A percentile compares a stretch with the other conserved stretches of the same genome.
phyloP scores from a whole-genome alignment of 495 filamentous ascomycete species.

The Penicillium nucicola region DNA sequence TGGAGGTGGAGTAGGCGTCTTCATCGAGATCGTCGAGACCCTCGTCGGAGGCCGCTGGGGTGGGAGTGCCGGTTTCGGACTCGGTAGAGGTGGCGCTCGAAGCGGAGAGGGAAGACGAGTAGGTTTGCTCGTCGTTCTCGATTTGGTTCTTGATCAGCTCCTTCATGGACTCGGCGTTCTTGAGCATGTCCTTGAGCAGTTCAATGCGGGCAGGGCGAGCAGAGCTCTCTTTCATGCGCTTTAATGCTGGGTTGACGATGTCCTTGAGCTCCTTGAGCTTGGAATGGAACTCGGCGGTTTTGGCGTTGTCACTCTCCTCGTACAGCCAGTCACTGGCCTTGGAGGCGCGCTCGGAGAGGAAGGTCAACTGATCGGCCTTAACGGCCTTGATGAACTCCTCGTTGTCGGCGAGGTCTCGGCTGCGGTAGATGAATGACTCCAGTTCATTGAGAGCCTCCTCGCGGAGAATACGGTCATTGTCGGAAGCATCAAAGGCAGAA shows the following conservation, averaged over 20 bases:
- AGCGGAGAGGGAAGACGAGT: slow-evolving; percentile 33
- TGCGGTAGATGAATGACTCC: slow-evolving; percentile 89
- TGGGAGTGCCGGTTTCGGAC: slow-evolving; percentile 21
- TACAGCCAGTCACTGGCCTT: slow-evolving; percentile 88
- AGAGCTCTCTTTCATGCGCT: slow-evolving; percentile 63
- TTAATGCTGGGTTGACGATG: slow-evolving; percentile 65
- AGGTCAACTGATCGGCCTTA: slow-evolving; percentile 57
- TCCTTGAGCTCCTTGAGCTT: slow-evolving; percentile 69
- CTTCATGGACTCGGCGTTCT: slow-evolving; percentile 48
- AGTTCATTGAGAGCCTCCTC: slow-evolving; percentile 91
- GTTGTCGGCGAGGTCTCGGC: slow-evolving; percentile 75
- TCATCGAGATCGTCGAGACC: slow-evolving; percentile 39
- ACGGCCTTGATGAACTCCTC: slow-evolving; percentile 68
- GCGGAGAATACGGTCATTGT: slow-evolving; percentile 68
- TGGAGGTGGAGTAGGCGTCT: slow-evolving; percentile 37
- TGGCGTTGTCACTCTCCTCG: slow-evolving; percentile 73
- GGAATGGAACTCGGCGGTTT: slow-evolving; percentile 64
- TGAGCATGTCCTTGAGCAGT: slow-evolving; percentile 58
- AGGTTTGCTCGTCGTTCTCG: slow-evolving; percentile 37
- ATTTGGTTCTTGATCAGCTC: slow-evolving; percentile 42
- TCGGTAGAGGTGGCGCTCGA: slow-evolving; percentile 22
- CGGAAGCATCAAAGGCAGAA: slow-evolving; percentile 77
- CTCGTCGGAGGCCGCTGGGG: slow-evolving; percentile 23
- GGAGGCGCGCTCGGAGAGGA: slow-evolving; percentile 60
- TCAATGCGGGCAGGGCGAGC: slow-evolving; percentile 65